phyloP scores from a whole-genome alignment of 2,329 filamentous ascomycete genomes.

The Epichloe hybrida region DNA sequence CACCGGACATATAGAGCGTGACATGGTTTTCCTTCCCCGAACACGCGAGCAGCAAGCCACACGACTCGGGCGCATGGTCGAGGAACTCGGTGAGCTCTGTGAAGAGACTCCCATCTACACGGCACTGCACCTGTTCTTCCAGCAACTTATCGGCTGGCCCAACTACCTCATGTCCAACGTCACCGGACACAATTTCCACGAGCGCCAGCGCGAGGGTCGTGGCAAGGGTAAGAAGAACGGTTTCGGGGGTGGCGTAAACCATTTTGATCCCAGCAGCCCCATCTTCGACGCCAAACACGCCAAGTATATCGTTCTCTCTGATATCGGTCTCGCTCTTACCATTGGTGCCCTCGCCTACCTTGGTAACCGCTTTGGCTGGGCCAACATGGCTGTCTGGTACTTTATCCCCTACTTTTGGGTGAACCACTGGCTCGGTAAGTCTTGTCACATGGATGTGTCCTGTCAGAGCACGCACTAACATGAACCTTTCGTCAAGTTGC shows the following conservation, averaged over 20 bases:
- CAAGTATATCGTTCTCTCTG: conserved; percentile 72
- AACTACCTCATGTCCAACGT: conserved; percentile 85
- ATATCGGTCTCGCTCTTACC: conserved; percentile 62
- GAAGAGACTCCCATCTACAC: conserved; percentile 91
- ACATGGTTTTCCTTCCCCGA: conserved; percentile 98
- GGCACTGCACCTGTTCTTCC: conserved; percentile 55
- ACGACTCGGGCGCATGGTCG: conserved; percentile 57
- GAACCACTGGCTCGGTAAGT: conserved; percentile 95
- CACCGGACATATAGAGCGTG: conserved; percentile 89
- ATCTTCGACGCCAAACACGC: conserved; percentile 87
- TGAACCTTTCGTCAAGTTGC: conserved; percentile 53
- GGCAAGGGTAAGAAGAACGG: conserved; percentile 89
- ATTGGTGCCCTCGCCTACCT: conserved; percentile 51
- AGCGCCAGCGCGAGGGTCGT: conserved; percentile 81
- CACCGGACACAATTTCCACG: conserved; percentile 91
- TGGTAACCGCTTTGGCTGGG: conserved; percentile 65
- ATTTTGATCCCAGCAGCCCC: conserved; percentile 80
- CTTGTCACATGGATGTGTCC: background rate
- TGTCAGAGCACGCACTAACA: conserved; percentile 10
- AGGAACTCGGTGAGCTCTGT: conserved; percentile 77
- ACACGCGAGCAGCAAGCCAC: conserved; percentile 71
- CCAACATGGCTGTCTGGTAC: conserved; percentile 90
- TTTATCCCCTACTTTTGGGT: conserved; percentile 92
- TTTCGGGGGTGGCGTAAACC: conserved; percentile 71
- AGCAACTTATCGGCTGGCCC: conserved; percentile 90